Base-by-base conservation (phyloP, 2,329 filamentous ascomycete genomes). In the Calonectria crousiana region DNA sequence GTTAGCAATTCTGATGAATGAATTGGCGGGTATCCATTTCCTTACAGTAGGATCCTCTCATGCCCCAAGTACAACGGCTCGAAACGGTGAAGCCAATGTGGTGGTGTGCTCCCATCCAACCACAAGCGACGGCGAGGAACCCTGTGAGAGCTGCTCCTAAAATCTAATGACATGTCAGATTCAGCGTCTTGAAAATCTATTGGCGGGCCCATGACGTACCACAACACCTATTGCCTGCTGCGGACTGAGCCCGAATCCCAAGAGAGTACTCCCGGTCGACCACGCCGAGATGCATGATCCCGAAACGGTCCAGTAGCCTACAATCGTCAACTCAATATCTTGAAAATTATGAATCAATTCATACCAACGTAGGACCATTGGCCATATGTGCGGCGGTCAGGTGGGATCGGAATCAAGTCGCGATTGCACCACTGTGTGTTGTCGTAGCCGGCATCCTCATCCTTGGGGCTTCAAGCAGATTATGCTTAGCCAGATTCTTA, bases 61-160 rank as follows among this genome's bases (percentile, higher is more conserved):
- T 78, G 4, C 88, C 88, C 88, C 88, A 89, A 10, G 86, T 86
- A 75, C 84, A 88, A 8, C 88, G 83, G 75, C 77, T 78, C 10
- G 77, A 76, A 20, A 81, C 80, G 9, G 80, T 80, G 69, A 78
- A 81, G 51, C 80, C 79, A 28, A 81, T 76, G 56, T 81, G 74
- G n/a, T 80, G 78, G 34, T 76, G 62, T 30, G 78, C 78, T 26
- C 78, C 78, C 67, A 78, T 75, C 78, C 77, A 80, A 14, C 78
- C 78, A 47, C 73, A 76, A 3, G 71, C 64, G 14, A 80, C 75
- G 2, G 78, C 77, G 13, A 80, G 68, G 20, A 76, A 36, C 14
- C 78, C 77, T 11, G 76, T 77, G 6, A 80, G 14, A 10, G 79
- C 44, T 34, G 75, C 77, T 16, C 78, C 76, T 13, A 80, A 38